Evolutionary conservation across 1,284 basidiomycete genomes (phyloP), one percentile per base, ranked within the genome.

Genomic region (Malassezia psittaci): DNA sequence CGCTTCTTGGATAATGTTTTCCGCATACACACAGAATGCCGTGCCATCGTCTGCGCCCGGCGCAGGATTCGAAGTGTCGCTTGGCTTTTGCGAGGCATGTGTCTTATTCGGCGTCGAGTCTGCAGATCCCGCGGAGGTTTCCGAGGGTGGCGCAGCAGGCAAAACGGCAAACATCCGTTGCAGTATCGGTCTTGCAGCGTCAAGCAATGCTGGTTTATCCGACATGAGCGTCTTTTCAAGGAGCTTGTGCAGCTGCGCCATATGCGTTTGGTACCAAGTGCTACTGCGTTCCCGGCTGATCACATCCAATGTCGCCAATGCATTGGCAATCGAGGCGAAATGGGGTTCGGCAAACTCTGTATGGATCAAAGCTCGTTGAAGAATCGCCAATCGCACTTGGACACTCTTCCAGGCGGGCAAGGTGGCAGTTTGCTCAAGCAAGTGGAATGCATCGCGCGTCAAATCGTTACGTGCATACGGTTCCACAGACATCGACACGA

Each of bases 401-500:
- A 96, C 89, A 68, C 93, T 90, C n/a, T 81, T 84, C 86, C 94
- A 90, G 15, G 89, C 89, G 48, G 82, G 83, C 0, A 86, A 83
- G 1, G 85, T 83, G 24, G 91, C 81, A 65, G 96, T 84, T 63
- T 83, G 80, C 68, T 86, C 84, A 57, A 99, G 80, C n/a, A 94
- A 78, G 5, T 81, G 77, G 48, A 96, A 79, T 0, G 89, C 88
- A 58, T 88, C 83, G 40, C 85, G 81, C 40, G 88, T 81, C 16
- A 91, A 79, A 16, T 52, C 45, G 46, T 48, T 57, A 18, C 21
- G 15, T 13, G 81, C 78, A 24, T 83, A 79, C 5, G 81, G 79
- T 52, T 96, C 90, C 43, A 82, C 79, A 5, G 83, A 81, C 19
- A 84, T 80, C n/a, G 88, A 79, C 24, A 82, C 84, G 51, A 96